phyloP scores from a whole-genome alignment of 345 rosid genomes.

The Eucalyptus cloeziana region DNA sequence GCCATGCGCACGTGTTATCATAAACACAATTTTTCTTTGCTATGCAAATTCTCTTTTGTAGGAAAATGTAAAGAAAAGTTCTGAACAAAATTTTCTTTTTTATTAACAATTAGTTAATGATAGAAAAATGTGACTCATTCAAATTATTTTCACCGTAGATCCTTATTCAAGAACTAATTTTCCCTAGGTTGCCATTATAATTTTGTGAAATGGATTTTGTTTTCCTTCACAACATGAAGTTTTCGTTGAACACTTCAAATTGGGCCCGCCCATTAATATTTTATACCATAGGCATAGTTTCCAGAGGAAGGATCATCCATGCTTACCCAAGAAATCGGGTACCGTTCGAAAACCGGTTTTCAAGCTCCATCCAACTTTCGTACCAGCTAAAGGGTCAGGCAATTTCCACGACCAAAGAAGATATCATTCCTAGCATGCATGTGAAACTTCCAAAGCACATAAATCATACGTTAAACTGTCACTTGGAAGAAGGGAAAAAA shows the following conservation, averaged over 20 bases:
- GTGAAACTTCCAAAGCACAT: background rate
- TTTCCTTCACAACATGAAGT: no score
- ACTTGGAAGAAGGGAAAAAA: no score
- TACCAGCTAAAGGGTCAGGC: background rate
- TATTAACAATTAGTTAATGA: background rate
- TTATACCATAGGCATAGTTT: background rate
- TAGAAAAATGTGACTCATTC: background rate
- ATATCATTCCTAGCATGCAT: background rate
- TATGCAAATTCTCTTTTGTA: background rate
- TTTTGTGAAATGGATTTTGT: no score
- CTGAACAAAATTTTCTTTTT: background rate
- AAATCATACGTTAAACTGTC: background rate
- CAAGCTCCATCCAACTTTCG: conserved; percentile 17
- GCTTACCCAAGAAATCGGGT: conserved; percentile 12
- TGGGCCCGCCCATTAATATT: background rate
- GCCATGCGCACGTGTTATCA: background rate
- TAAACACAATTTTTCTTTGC: background rate
- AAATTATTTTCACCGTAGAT: background rate
- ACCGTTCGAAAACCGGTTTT: background rate
- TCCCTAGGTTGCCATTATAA: background rate
- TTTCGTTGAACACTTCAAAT: no score
- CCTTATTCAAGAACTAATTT: background rate
- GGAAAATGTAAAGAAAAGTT: background rate
- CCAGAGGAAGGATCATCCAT: conserved; percentile 9
- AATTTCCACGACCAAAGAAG: background rate